Evolutionary conservation across 768 basidiomycete species (phyloP).

Genomic region (Xerocomellus amylosporus): DNA sequence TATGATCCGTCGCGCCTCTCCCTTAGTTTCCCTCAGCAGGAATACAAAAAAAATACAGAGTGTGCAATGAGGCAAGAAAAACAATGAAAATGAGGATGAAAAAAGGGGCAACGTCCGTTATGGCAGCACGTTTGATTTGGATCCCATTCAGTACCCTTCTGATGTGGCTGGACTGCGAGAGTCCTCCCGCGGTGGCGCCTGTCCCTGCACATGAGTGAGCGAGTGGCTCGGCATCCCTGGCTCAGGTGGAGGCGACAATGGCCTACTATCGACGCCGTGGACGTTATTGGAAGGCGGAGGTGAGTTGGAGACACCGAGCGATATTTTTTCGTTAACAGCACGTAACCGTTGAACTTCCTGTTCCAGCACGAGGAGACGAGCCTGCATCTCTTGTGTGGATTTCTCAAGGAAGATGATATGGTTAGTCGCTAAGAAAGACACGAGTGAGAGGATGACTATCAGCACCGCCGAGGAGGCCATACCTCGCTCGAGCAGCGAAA

Average conservation of each 20-base stretch:
- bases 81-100: slow-evolving; percentile 34
- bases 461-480: slow-evolving; percentile 22
- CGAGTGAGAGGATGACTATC: slow-evolving; percentile 11
- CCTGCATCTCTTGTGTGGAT: slow-evolving; percentile 67
- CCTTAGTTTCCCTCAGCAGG: slow-evolving; percentile 26
- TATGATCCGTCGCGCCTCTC: slow-evolving; percentile 18
- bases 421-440: slow-evolving; percentile 57
- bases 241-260: slow-evolving; percentile 67
- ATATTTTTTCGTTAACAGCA: slow-evolving; percentile 79
- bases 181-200: slow-evolving; percentile 61
- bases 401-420: slow-evolving; percentile 74
- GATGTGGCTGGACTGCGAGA: slow-evolving; percentile 43
- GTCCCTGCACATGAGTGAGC: slow-evolving; percentile 55
- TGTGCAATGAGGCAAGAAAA: slow-evolving; percentile 31
- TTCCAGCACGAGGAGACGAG: slow-evolving; percentile 63
- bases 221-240: slow-evolving; percentile 44
- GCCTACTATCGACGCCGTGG: slow-evolving; percentile 43
- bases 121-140: slow-evolving; percentile 19
- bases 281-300: slow-evolving; percentile 52
- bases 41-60: slow-evolving; percentile 36
- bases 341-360: slow-evolving; percentile 69
- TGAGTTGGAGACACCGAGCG: slow-evolving; percentile 56
- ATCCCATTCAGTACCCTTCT: slow-evolving; percentile 29
- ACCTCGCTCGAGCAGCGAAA: slow-evolving; percentile 87
- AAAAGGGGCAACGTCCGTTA: slow-evolving; percentile 31